These are phyloP conservation scores for Naematelia aurantialba DNA, from an alignment of 768 basidiomycete genomes.

Conservation along the genomic window DNA sequence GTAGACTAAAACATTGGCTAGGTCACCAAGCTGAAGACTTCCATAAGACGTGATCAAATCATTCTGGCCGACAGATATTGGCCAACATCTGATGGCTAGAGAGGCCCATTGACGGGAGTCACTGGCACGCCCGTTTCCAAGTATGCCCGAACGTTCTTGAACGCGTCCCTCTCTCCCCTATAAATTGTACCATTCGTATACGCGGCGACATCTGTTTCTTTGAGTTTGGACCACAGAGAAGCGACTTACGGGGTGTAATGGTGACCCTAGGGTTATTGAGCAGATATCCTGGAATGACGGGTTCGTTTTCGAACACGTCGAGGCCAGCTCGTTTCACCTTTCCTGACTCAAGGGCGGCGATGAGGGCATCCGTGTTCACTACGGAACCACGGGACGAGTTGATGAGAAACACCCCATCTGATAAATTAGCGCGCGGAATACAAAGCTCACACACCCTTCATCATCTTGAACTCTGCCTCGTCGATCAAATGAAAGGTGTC, in stretches of 20 bases:
- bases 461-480: slow-evolving; percentile 30
- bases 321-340: slow-evolving; percentile 46
- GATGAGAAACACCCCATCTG: slow-evolving; percentile 39
- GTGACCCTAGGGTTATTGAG: slow-evolving; percentile 30
- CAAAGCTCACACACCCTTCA: slow-evolving; percentile 31
- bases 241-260: slow-evolving; percentile 20
- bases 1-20: too few relatives aligned
- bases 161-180: slow-evolving; percentile 30
- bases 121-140: slow-evolving; percentile 32
- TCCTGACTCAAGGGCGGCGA: slow-evolving; percentile 42
- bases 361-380: slow-evolving; percentile 46
- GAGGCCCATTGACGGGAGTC: slow-evolving; percentile 39
- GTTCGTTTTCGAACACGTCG: slow-evolving; percentile 50
- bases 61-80: too few relatives aligned
- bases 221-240: too few relatives aligned
- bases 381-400: slow-evolving; percentile 46
- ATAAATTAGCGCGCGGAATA: background rate
- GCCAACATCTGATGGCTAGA: too few relatives aligned
- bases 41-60: too few relatives aligned
- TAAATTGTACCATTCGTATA: slow-evolving; percentile 26
- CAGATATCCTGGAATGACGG: slow-evolving; percentile 34
- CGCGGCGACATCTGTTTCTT: slow-evolving; percentile 20
- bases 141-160: slow-evolving; percentile 34
- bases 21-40: too few relatives aligned
- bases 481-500: slow-evolving; percentile 24